Base-by-base conservation (phyloP, 805 yeast genomes). In the Candida railenensis region DNA sequence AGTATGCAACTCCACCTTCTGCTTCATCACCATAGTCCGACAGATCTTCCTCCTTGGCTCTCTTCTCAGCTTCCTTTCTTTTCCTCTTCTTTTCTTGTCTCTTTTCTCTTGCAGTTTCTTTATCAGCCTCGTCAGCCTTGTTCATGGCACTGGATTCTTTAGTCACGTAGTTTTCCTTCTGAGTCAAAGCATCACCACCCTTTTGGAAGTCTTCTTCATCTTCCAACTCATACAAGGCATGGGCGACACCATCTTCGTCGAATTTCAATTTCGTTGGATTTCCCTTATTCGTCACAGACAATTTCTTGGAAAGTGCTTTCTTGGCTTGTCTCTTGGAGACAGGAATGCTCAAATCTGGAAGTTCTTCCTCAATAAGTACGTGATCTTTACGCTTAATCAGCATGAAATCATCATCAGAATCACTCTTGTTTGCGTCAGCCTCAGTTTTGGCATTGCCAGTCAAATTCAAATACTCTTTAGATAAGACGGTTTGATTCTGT, bases 181-280 rank as follows among this genome's bases (percentile, higher is more conserved):
- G 95, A 8, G 62, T 67, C 44, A 70, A 71, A 1, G 91, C 90
- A 56, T 81, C 87, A 25, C 82, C 83, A 37, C 88, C 91, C 51
- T 78, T 81, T 51, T 66, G 77, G 78, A 94, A 94, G 48, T 87
- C 96, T 36, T 83, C 94, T 66, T 89, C 97, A 54, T 86, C 88
- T 61, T 89, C 90, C 49, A 94, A 74, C 67, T 92, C 98, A 60
- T 94, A 94, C 3, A 92, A 73, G 8, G 96, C 87, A 65, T 92
- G 98, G 0, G 98, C 85, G 3, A 74, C 76, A 22, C 99, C 99
- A 2, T 92, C 97, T 51, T 94, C 99, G 61, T 94, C 99, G 60
- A 92, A 94, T 46, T 80, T 76, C 55, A 92, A 64, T 62, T 90
- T 94, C 18, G 86, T 81, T 15, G 96, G 85, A 47, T 81, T 78